Conservation (phyloP, 2,329 filamentous ascomycete genomes). For the Chalara sp. region DNA sequence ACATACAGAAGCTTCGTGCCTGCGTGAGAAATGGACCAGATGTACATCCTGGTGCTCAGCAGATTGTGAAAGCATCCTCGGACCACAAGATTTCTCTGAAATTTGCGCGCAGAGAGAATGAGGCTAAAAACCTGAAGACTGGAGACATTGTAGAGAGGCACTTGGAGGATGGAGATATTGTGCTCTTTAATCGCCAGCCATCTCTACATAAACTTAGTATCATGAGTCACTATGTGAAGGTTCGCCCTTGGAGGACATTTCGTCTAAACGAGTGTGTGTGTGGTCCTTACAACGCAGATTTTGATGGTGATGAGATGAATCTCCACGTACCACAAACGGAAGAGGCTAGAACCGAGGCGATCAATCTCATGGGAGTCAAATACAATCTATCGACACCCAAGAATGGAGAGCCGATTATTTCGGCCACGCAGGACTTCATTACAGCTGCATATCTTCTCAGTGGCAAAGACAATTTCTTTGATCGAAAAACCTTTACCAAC, state of each 20-base stretch:
- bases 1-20: slow-evolving; percentile 71
- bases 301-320: slow-evolving; percentile 99
- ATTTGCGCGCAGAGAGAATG: slow-evolving; percentile 62
- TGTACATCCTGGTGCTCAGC: slow-evolving; percentile 83
- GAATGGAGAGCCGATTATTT: slow-evolving; percentile 96
- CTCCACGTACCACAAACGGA: slow-evolving; percentile 96
- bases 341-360: slow-evolving; percentile 90
- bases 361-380: slow-evolving; percentile 96
- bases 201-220: slow-evolving; percentile 98
- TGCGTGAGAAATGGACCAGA: slow-evolving; percentile 70
- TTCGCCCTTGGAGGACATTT: slow-evolving; percentile 92
- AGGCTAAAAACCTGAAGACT: slow-evolving; percentile 68
- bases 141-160: slow-evolving; percentile 93
- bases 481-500: slow-evolving; percentile 80
- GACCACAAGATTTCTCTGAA: slow-evolving; percentile 68
- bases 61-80: slow-evolving; percentile 64
- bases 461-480: slow-evolving; percentile 88
- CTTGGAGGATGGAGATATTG: slow-evolving; percentile 89
- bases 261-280: slow-evolving; percentile 97
- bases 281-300: slow-evolving; percentile 97
- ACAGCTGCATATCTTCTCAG: slow-evolving; percentile 88
- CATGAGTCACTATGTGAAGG: slow-evolving; percentile 88
- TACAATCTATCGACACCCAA: slow-evolving; percentile 94
- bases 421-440: slow-evolving; percentile 99
- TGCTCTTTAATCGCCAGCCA: slow-evolving; percentile 95